Base-by-base conservation (phyloP, 1,139 yeast genomes). In the Pichia sp. region DNA sequence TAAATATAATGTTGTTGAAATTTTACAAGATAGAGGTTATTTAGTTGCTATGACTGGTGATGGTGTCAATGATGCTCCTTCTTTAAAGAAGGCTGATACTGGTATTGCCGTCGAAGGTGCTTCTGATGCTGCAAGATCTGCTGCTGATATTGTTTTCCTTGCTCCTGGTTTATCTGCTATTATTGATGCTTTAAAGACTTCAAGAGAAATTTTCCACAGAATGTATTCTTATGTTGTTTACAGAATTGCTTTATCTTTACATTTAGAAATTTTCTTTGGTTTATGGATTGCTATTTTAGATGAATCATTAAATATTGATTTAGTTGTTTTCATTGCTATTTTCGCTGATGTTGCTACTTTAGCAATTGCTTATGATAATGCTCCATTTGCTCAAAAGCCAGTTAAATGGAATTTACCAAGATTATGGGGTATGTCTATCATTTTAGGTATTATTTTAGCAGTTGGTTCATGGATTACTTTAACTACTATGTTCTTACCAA, bases 371-470 rank as follows among this genome's bases (percentile, higher is more conserved):
- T 87, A 87, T 73, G 96, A 87, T 73, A 85, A 92, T 64, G 98
- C 98, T 74, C 98, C 97, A 67, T 92, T 78, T 79, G 94, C 92
- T 71, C 95, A 88, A 71, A 76, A 77, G 68, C 98, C 98, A 64
- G 97, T 92, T 67, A 92, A 92, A 76, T 92, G 98, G 98, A 90
- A 92, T 83, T 76, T 90, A 68, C 95, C 95, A 73, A 85, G 95
- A 82, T 77, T 87, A 72, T 87, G 96, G 96, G 95, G 94, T 80
- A 85, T 87, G 92, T 85, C 95, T 62, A 78, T 86, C 63, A 67
- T 86, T 63, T 76, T 87, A 71, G 96, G 96, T 71, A 61, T 77
- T 48, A 77, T 87, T 57, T 78, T 87, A 69, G 95, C 95, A 67
- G 61, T 85, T 61, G 95, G 95, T 78, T 77, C 95, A 59, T 87